Evolutionary conservation across 192 early-diverging fungal genomes (phyloP).

Genomic region (Gaertneriomyces semiglobifer): DNA sequence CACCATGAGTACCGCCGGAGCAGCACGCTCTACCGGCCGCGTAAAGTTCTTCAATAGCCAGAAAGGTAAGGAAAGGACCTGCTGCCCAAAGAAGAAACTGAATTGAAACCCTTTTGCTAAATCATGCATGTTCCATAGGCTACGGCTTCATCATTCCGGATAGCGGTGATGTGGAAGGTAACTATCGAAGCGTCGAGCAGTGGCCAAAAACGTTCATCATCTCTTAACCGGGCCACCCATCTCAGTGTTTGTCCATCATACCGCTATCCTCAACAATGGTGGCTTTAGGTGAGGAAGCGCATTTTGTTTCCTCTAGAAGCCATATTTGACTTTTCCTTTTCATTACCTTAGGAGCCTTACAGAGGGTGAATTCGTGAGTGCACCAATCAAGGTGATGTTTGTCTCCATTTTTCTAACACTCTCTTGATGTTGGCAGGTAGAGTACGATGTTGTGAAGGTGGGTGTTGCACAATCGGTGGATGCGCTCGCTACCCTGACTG

Average conservation of each 20-base stretch:
- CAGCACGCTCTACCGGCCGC: constrained; percentile 31
- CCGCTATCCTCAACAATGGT: constrained; percentile 35
- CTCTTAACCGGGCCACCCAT: not conserved
- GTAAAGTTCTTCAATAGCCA: constrained; percentile 87
- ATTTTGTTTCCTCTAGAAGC: not conserved
- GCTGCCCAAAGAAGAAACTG: not conserved
- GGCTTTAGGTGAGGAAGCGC: constrained; percentile 31
- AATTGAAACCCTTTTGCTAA: not conserved
- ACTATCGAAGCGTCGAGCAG: not conserved
- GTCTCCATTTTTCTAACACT: not conserved
- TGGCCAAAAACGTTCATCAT: not conserved
- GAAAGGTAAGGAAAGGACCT: constrained; percentile 49
- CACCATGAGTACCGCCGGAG: not conserved
- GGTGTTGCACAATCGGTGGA: not conserved
- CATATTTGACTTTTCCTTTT: not conserved
- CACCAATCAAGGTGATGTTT: not conserved
- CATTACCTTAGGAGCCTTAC: constrained; percentile 26
- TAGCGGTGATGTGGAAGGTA: constrained; percentile 75
- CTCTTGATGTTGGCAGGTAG: constrained; percentile 8
- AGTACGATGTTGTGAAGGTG: constrained; percentile 38
- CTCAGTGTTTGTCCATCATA: constrained; percentile 45
- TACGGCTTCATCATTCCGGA: constrained; percentile 85
- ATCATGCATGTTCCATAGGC: constrained; percentile 32
- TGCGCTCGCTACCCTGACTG: not conserved
- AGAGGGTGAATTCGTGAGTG: constrained; percentile 38